Percentiles rank a stretch among this genome's conserved stretches.
These are phyloP conservation scores for Melocanna baccifera DNA, from an alignment of 176 grass and related monocot genomes.

Conservation along the genomic window DNA sequence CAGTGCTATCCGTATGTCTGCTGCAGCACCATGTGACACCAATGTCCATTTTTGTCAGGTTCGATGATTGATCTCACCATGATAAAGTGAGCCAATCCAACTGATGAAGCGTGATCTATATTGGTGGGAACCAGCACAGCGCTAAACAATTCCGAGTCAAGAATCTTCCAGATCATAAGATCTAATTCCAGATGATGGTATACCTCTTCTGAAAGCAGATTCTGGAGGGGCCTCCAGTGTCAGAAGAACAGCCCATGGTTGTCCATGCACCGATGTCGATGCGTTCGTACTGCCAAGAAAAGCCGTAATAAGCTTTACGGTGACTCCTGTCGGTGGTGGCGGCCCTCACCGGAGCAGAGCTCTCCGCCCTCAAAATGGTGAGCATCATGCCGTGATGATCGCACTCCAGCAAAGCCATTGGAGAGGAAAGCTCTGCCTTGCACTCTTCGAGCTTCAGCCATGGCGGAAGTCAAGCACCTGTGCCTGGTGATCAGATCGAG, in stretches of 20 bases:
- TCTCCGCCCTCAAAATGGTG: constrained; percentile 28
- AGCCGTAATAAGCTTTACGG: not conserved
- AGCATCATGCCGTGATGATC: constrained; percentile 20
- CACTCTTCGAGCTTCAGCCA: constrained; percentile 1
- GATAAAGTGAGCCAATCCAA: not conserved
- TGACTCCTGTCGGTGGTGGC: constrained; percentile 25
- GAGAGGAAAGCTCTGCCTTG: not conserved
- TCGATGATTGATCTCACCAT: not conserved
- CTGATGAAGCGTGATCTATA: not conserved
- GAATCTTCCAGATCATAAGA: not conserved
- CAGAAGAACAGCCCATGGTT: not conserved
- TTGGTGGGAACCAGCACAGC: not conserved
- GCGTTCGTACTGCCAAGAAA: not conserved
- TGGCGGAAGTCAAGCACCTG: constrained; percentile 64
- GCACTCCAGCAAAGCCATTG: not conserved
- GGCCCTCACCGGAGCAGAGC: constrained; percentile 25
- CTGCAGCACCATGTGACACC: not conserved
- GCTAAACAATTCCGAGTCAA: not conserved
- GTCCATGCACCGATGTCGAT: not conserved
- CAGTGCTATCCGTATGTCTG: not conserved
- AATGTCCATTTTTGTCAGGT: not conserved
- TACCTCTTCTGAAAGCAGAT: not conserved
- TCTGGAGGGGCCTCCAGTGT: not conserved
- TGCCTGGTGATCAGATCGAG: constrained; percentile 28
- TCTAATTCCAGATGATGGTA: not conserved